Conservation (phyloP, 768 basidiomycete species). For the Rhizopogon vinicolor region DNA sequence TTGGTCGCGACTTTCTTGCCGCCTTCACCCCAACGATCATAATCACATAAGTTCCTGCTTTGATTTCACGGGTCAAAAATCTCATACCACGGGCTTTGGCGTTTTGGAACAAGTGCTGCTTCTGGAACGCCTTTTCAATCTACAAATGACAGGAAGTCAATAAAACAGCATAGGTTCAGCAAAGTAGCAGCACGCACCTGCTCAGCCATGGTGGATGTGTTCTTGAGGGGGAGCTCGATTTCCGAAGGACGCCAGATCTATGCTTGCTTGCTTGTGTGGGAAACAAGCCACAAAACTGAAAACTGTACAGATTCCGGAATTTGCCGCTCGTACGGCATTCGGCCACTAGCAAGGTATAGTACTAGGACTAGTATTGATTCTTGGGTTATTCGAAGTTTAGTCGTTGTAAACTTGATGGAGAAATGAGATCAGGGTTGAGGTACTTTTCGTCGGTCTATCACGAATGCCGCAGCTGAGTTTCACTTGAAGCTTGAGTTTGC, state of each 20-base stretch:
- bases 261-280: constrained; percentile 8
- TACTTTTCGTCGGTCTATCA: neutral
- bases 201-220: constrained; percentile 48
- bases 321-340: constrained; percentile 17
- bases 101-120: constrained; percentile 98
- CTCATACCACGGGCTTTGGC: constrained; percentile 87
- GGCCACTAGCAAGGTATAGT: neutral
- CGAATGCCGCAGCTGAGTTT: neutral
- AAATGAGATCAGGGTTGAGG: too few species aligned
- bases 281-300: constrained; percentile 31
- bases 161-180: neutral
- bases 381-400: too few species aligned
- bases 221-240: constrained; percentile 7
- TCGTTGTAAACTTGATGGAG: too few species aligned
- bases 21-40: constrained; percentile 30
- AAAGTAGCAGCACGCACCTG: constrained; percentile 37
- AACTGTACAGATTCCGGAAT: constrained; percentile 34
- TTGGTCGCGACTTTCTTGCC: constrained; percentile 91
- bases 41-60: constrained; percentile 7
- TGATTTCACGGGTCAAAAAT: constrained; percentile 6
- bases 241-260: neutral
- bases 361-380: too few species aligned
- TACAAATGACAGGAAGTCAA: constrained; percentile 25
- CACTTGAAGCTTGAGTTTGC: neutral
- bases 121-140: constrained; percentile 98